Percentiles rank a stretch among this genome's conserved stretches.
Conservation (phyloP, 257 asterid genomes). For the Cinchona pubescens region DNA sequence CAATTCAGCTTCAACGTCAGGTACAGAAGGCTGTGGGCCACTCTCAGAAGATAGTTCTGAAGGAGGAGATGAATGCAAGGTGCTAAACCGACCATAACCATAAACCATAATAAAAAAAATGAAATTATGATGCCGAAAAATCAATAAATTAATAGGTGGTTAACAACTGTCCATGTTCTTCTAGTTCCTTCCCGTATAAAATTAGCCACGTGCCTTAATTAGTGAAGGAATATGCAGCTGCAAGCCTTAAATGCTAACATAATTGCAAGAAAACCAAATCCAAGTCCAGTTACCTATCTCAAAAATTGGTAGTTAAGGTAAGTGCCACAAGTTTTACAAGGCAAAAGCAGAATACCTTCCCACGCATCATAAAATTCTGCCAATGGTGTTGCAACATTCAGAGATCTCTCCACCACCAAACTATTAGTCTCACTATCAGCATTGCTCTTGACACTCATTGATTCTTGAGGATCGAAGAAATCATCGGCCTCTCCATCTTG, state of each 20-base stretch:
- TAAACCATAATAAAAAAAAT: conserved; percentile 12
- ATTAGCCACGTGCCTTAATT: background rate
- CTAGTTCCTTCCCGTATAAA: background rate
- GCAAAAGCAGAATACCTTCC: conserved; percentile 67
- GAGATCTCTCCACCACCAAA: conserved; percentile 41
- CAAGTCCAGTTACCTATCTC: background rate
- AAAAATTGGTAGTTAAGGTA: background rate
- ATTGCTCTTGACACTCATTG: conserved; percentile 54
- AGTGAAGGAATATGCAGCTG: conserved; percentile 4
- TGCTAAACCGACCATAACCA: conserved; percentile 5
- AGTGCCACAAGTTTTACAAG: background rate
- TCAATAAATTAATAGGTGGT: background rate
- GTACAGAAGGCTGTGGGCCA: conserved; percentile 43
- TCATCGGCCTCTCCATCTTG: conserved; percentile 49
- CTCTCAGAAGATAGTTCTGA: conserved; percentile 78
- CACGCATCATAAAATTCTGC: conserved; percentile 96
- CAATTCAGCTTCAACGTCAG: conserved; percentile 66
- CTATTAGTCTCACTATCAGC: conserved; percentile 54
- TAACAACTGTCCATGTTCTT: background rate
- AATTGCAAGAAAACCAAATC: background rate
- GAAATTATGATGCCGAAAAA: background rate
- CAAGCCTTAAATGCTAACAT: background rate
- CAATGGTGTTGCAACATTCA: conserved; percentile 45
- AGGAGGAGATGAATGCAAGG: conserved; percentile 30
- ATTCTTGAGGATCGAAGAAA: conserved; percentile 58